Evolutionary conservation across 306 rosid genomes (phyloP).

Genomic region (Inga leiocalycina): DNA sequence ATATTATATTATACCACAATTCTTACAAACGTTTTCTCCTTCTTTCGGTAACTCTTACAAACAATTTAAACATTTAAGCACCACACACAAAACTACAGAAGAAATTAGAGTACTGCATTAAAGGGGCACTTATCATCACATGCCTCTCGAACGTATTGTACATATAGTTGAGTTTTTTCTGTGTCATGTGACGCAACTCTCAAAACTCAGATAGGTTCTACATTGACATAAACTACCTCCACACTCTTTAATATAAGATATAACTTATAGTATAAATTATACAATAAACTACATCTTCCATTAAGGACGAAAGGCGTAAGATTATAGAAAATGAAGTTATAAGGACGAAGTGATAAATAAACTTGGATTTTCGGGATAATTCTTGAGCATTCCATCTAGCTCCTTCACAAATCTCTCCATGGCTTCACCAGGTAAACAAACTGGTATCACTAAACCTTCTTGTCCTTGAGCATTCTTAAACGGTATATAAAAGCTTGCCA

Average conservation of each 20-base stretch:
- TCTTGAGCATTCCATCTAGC: neutral
- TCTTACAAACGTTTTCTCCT: neutral
- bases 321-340: neutral
- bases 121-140: neutral
- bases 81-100: neutral
- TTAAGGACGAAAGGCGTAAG: neutral
- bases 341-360: neutral
- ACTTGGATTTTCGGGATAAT: neutral
- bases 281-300: too few species aligned
- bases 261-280: too few species aligned
- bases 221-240: neutral
- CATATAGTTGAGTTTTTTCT: neutral
- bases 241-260: too few species aligned
- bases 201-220: neutral
- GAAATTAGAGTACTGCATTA: neutral
- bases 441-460: neutral
- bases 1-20: neutral
- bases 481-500: slow-evolving; percentile 13
- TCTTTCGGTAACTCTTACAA: neutral
- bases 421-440: slow-evolving; percentile 9
- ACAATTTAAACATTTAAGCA: neutral
- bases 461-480: slow-evolving; percentile 11
- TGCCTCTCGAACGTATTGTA: neutral
- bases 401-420: slow-evolving; percentile 5
- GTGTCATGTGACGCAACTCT: neutral